phyloP scores from a whole-genome alignment of 2,329 filamentous ascomycete species.

The Microsporum ferrugineum region DNA sequence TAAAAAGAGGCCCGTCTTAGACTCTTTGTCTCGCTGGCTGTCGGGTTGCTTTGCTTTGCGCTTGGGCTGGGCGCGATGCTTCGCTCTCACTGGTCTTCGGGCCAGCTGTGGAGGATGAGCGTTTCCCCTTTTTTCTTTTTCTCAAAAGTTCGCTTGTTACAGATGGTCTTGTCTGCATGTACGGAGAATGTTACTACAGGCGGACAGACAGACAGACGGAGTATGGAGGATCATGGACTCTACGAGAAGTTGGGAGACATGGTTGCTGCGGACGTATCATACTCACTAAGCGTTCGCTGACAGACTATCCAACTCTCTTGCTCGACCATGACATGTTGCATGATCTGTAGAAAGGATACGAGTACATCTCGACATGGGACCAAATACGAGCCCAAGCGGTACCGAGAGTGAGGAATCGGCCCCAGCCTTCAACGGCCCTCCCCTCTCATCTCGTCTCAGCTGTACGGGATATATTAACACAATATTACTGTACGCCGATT shows the following conservation, averaged over 20 bases:
- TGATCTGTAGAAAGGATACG: not conserved
- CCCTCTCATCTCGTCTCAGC: not conserved
- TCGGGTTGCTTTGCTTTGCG: not conserved
- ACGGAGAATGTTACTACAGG: too few relatives aligned
- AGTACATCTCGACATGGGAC: too few relatives aligned
- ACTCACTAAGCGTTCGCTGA: not conserved
- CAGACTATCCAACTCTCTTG: not conserved
- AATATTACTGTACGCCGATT: not conserved
- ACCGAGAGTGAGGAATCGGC: not conserved
- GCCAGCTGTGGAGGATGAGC: not conserved
- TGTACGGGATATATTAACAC: not conserved
- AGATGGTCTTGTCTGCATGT: not conserved
- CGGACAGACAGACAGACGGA: too few relatives aligned
- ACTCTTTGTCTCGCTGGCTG: not conserved
- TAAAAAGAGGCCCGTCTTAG: not conserved
- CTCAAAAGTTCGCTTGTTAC: not conserved
- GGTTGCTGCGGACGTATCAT: not conserved
- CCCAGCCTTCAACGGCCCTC: not conserved
- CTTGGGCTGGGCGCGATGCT: not conserved
- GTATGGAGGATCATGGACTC: too few relatives aligned
- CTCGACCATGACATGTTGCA: not conserved
- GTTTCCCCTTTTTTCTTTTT: not conserved
- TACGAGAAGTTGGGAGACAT: not conserved
- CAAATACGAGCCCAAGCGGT: not conserved
- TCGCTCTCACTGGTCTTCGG: not conserved